Base-by-base conservation (phyloP, 495 filamentous ascomycete species). In the Chaetomium cochliodes region DNA sequence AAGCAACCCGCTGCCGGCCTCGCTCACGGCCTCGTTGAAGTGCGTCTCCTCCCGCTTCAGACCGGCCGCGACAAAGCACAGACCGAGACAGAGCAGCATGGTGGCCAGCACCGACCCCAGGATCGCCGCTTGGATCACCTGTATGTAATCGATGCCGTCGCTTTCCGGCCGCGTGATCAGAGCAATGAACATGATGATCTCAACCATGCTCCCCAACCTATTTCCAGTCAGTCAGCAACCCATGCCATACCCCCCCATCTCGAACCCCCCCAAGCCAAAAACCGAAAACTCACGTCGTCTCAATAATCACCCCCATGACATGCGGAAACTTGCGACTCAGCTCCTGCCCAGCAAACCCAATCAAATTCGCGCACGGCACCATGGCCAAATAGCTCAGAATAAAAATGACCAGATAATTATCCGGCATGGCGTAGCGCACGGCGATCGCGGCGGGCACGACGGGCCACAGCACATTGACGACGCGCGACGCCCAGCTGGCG, bases 291-390 rank as follows among this genome's bases (percentile, higher is more conserved):
- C 52, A 76, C 23, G 88, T 89, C 0, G 87, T 92, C 72, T 96
- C 91, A 12, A 90, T 69, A 51, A 96, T 76, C 20, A 96, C 82
- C 62, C 91, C 91, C 22, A 89, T 66, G 30, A 92, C 88, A 69
- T 89, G 89, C 30, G 88, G 88, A 50, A 96, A 71, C 73, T 93
- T 93, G 62, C 89, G 82, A 4, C 90, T 88, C 62, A 96, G 76
- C 73, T 96, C 90, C 67, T 90, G 87, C 12, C 90, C 90, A 5
- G 89, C 88, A 70, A 96, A 96, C 0, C 91, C 91, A 20, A 96
- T 82, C 52, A 96, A 75, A 69, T 96, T 96, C 51, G 92, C 92
- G 22, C 87, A 86, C 9, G 92, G 92, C 12, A 96, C 83, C 86
- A 98, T 97, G 60, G 82, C 80, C 47, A 84, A 76, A 50, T 82